phyloP scores from a whole-genome alignment of 139 green algal species.

The Nannochloris sp. region DNA sequence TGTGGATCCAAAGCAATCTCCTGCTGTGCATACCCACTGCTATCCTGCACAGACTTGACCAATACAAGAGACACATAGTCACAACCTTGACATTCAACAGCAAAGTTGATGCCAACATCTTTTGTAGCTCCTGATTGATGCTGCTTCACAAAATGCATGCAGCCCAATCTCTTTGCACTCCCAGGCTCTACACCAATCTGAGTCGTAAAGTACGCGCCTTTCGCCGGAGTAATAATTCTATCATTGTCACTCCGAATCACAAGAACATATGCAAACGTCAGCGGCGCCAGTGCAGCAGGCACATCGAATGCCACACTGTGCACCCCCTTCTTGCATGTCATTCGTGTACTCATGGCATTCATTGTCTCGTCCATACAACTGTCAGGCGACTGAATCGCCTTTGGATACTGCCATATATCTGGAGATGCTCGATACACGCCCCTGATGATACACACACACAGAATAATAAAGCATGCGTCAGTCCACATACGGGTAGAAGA shows the following conservation, averaged over 20 bases:
- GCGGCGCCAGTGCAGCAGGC: constrained; percentile 11
- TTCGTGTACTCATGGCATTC: constrained; percentile 20
- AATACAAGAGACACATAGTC: constrained; percentile 40
- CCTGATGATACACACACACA: constrained; percentile 10
- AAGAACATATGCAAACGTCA: constrained; percentile 22
- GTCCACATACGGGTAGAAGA: too few species aligned
- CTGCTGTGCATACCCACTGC: constrained; percentile 12
- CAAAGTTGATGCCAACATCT: constrained; percentile 44
- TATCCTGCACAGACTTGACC: constrained; percentile 18
- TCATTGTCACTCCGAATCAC: background rate
- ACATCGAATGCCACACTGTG: constrained; percentile 9
- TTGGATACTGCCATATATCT: constrained; percentile 29
- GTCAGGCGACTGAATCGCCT: constrained; percentile 1
- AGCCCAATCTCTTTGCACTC: background rate
- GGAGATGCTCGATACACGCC: constrained; percentile 24
- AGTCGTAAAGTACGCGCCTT: constrained; percentile 12
- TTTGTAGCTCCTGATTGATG: background rate
- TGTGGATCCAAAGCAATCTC: constrained; percentile 49
- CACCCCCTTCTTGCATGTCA: constrained; percentile 1
- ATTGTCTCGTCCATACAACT: constrained; percentile 17
- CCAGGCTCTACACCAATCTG: constrained; percentile 7
- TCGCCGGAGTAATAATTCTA: background rate
- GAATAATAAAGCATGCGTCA: too few species aligned
- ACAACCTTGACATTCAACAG: constrained; percentile 40
- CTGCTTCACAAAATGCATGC: too few species aligned